Conservation (phyloP, 2,329 filamentous ascomycete genomes). For the Ceratocystis diversiconidia region DNA sequence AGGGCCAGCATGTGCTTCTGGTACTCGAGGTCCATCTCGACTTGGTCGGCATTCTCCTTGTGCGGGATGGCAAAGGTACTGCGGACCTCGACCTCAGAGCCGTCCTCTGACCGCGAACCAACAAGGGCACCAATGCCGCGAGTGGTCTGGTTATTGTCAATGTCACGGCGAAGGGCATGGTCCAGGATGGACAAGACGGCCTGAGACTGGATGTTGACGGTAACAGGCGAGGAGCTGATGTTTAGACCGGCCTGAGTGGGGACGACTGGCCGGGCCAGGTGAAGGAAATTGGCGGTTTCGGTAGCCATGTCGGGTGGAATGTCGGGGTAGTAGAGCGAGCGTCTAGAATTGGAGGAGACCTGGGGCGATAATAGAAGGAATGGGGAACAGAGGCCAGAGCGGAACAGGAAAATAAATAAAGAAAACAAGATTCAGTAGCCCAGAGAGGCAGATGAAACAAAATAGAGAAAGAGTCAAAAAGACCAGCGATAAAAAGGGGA, state of each 20-base stretch:
- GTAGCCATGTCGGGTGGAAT: slow-evolving; percentile 50
- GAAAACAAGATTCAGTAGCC: slow-evolving; percentile 1
- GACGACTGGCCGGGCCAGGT: slow-evolving; percentile 83
- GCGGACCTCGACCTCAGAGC: slow-evolving; percentile 87
- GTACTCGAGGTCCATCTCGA: slow-evolving; percentile 99
- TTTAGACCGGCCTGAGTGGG: slow-evolving; percentile 65
- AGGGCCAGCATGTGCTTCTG: slow-evolving; percentile 98
- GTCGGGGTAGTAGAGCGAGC: not conserved
- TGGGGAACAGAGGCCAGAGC: not conserved
- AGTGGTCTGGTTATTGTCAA: slow-evolving; percentile 63
- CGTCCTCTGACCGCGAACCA: slow-evolving; percentile 87
- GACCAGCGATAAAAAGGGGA: not conserved
- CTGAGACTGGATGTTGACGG: slow-evolving; percentile 90
- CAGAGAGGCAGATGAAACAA: not conserved
- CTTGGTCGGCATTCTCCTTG: slow-evolving; percentile 95
- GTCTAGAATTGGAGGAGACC: not conserved
- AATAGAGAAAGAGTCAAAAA: not conserved
- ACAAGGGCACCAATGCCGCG: slow-evolving; percentile 94
- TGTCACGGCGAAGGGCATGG: slow-evolving; percentile 81
- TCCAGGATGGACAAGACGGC: slow-evolving; percentile 69
- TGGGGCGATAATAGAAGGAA: not conserved
- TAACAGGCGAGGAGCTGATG: slow-evolving; percentile 78
- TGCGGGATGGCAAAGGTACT: slow-evolving; percentile 97
- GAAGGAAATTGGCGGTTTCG: slow-evolving; percentile 73
- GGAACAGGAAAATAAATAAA: not conserved